Evolutionary conservation across 768 basidiomycete genomes (phyloP).

Genomic region (Naganishia friedmannii): DNA sequence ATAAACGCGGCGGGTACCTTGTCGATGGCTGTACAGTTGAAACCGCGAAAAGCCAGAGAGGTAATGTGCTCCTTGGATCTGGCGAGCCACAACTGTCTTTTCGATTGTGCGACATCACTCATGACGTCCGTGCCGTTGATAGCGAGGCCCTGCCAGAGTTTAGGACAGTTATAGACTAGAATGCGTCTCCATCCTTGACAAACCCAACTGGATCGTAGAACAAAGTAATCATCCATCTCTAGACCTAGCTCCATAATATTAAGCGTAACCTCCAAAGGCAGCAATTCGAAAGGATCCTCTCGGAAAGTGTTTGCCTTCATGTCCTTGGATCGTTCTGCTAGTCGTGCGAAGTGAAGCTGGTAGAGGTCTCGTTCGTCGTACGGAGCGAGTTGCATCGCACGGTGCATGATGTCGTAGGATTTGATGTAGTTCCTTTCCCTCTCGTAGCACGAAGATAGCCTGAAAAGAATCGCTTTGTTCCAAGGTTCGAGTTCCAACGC

Average conservation of each 20-base stretch:
- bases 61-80: background rate
- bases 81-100: background rate
- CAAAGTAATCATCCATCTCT: background rate
- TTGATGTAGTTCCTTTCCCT: constrained; percentile 4
- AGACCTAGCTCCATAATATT: background rate
- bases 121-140: background rate
- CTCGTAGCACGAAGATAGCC: background rate
- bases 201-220: background rate
- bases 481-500: background rate
- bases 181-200: background rate
- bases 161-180: background rate
- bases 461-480: background rate
- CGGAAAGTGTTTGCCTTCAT: background rate
- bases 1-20: background rate
- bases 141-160: background rate
- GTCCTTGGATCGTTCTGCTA: background rate
- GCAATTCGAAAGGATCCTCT: background rate
- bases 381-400: background rate
- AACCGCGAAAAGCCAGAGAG: background rate
- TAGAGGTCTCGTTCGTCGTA: background rate
- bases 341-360: background rate
- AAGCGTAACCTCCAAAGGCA: background rate
- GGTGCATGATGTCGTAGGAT: background rate
- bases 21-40: background rate
- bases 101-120: background rate